Evolutionary conservation across 2,329 filamentous ascomycete species (phyloP).

Genomic region (Fusarium fujikuroi): DNA sequence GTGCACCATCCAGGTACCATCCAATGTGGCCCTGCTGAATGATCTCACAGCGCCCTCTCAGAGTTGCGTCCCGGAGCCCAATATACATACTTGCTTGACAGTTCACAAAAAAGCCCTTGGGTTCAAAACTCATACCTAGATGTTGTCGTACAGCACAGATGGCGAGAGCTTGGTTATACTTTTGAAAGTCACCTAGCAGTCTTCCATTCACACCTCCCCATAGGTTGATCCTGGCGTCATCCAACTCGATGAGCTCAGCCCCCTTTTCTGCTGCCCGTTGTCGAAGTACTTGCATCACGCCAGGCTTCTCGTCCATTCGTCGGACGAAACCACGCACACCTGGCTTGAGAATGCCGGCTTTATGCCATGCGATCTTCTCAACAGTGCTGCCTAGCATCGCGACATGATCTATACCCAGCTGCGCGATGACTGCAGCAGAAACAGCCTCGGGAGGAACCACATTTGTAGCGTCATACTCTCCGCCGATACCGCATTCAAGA

Average conservation of each 20-base stretch:
- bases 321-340: slow-evolving; percentile 57
- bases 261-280: slow-evolving; percentile 68
- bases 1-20: slow-evolving; percentile 90
- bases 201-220: slow-evolving; percentile 57
- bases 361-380: slow-evolving; percentile 89
- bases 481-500: slow-evolving; percentile 93
- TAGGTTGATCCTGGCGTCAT: slow-evolving; percentile 50
- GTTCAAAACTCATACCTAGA: slow-evolving; percentile 51
- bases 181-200: slow-evolving; percentile 65
- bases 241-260: slow-evolving; percentile 56
- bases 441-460: slow-evolving; percentile 73
- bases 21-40: slow-evolving; percentile 63
- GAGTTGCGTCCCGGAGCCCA: slow-evolving; percentile 73
- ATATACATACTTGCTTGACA: neutral
- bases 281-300: slow-evolving; percentile 64
- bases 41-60: slow-evolving; percentile 82
- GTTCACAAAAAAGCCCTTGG: neutral
- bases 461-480: slow-evolving; percentile 93
- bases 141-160: slow-evolving; percentile 67
- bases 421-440: slow-evolving; percentile 78
- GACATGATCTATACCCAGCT: slow-evolving; percentile 86
- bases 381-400: slow-evolving; percentile 82
- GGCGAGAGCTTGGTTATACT: slow-evolving; percentile 68
- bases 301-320: slow-evolving; percentile 46
- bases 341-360: slow-evolving; percentile 84